Evolutionary conservation across 768 basidiomycete species (phyloP).

Genomic region (Royoungia palumana): DNA sequence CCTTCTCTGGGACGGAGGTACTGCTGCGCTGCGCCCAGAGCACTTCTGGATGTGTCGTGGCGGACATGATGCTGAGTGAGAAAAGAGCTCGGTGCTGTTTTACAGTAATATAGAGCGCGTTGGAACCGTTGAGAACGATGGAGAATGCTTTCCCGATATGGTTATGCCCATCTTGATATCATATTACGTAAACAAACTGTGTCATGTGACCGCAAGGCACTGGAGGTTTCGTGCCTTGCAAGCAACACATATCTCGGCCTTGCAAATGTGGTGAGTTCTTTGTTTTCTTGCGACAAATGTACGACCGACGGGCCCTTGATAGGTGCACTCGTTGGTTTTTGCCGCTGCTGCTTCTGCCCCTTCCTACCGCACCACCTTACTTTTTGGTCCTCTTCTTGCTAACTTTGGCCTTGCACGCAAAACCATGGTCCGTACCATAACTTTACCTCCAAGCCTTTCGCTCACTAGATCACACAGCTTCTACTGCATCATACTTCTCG

Average conservation of each 20-base stretch:
- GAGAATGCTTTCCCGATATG: slow-evolving; percentile 26
- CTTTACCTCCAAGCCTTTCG: background rate
- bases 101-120: slow-evolving; percentile 7
- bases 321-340: slow-evolving; percentile 90
- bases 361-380: slow-evolving; percentile 78
- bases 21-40: slow-evolving; percentile 95
- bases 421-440: slow-evolving; percentile 63
- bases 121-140: slow-evolving; percentile 33
- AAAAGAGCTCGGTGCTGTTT: too few species aligned
- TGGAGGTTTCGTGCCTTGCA: too few species aligned
- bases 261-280: slow-evolving; percentile 54
- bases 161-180: background rate
- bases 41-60: slow-evolving; percentile 73
- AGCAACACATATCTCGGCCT: too few species aligned
- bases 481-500: slow-evolving; percentile 81
- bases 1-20: slow-evolving; percentile 61
- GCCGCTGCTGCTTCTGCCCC: slow-evolving; percentile 68
- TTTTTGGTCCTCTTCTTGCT: slow-evolving; percentile 76
- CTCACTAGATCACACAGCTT: slow-evolving; percentile 47
- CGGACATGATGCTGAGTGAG: slow-evolving; percentile 9
- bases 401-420: slow-evolving; percentile 75
- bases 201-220: background rate
- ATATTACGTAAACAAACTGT: too few species aligned
- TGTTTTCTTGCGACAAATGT: background rate
- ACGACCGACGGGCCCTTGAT: background rate